phyloP scores from a whole-genome alignment of 169 alveolate genomes.

The Plasmodium yoelii region DNA sequence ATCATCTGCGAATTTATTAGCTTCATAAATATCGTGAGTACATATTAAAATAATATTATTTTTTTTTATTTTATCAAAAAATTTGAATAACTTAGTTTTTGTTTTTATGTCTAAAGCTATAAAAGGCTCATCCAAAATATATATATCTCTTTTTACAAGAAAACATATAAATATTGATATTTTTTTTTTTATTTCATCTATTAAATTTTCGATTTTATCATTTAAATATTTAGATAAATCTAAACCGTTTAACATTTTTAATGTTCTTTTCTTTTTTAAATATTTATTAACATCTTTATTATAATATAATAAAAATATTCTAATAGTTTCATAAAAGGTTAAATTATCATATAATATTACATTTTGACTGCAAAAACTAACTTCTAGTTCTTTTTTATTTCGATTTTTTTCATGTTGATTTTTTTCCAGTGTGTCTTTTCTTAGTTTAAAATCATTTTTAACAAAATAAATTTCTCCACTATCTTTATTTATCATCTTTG shows the following conservation, averaged over 20 bases:
- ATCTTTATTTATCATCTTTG: slow-evolving; percentile 45
- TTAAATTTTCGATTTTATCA: slow-evolving; percentile 26
- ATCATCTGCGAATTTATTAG: slow-evolving; percentile 63
- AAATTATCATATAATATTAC: slow-evolving; percentile 59
- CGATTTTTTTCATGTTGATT: not conserved
- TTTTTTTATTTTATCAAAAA: slow-evolving; percentile 71
- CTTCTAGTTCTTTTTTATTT: not conserved
- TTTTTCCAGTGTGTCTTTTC: not conserved
- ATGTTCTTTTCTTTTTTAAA: slow-evolving; percentile 50
- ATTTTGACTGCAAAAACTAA: slow-evolving; percentile 71
- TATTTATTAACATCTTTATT: slow-evolving; percentile 49
- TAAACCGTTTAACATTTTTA: slow-evolving; percentile 37
- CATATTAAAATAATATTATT: slow-evolving; percentile 68
- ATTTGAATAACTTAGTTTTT: slow-evolving; percentile 39
- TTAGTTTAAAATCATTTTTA: not conserved
- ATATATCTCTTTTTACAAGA: slow-evolving; percentile 62
- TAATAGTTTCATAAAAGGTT: slow-evolving; percentile 56
- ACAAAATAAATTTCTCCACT: slow-evolving; percentile 50
- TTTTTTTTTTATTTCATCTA: slow-evolving; percentile 71
- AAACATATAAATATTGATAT: slow-evolving; percentile 67
- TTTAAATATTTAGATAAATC: slow-evolving; percentile 40
- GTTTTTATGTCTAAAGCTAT: slow-evolving; percentile 68
- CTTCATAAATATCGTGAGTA: slow-evolving; percentile 74
- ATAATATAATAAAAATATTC: slow-evolving; percentile 52
- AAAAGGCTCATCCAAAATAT: slow-evolving; percentile 69